phyloP scores from a whole-genome alignment of 768 basidiomycete genomes.

The Agaricus sinodeliciosus region DNA sequence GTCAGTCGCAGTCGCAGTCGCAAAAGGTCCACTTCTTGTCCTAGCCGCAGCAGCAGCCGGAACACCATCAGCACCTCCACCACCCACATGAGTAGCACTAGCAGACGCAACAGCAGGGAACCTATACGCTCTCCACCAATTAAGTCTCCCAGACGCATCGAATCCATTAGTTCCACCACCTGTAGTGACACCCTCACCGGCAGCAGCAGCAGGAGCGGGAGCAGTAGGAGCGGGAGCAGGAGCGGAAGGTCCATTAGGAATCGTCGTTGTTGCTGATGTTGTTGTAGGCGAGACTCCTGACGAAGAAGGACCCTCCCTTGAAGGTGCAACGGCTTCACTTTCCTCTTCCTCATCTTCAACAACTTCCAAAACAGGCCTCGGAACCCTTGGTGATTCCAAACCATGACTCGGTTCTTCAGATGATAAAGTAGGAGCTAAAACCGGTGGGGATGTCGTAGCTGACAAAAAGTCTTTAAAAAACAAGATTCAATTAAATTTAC shows the following conservation, averaged over 20 bases:
- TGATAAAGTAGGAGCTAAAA: too few relatives aligned
- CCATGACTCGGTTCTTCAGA: too few relatives aligned
- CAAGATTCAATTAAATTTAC: background rate
- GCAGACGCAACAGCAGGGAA: conserved; percentile 59
- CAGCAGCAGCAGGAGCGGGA: background rate
- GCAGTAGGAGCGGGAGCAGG: too few relatives aligned
- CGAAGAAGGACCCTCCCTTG: too few relatives aligned
- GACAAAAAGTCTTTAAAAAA: background rate
- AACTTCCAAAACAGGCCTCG: too few relatives aligned
- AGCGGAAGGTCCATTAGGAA: too few relatives aligned
- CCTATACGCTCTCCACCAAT: conserved; percentile 83
- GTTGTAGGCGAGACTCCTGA: background rate
- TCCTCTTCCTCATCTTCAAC: too few relatives aligned
- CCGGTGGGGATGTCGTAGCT: background rate
- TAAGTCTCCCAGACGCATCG: conserved; percentile 42
- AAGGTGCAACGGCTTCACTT: too few relatives aligned
- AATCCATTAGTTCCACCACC: conserved; percentile 9
- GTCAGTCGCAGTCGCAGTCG: background rate
- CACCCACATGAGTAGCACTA: background rate
- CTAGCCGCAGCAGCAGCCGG: background rate
- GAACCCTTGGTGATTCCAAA: too few relatives aligned
- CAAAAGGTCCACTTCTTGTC: background rate
- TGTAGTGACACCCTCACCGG: background rate
- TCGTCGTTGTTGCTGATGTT: too few relatives aligned
- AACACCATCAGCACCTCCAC: conserved; percentile 6